A percentile compares a stretch with the other conserved stretches of the same genome.
These are phyloP conservation scores for Fonsecaea erecta DNA, from an alignment of 2,329 filamentous ascomycete genomes.

Conservation along the genomic window DNA sequence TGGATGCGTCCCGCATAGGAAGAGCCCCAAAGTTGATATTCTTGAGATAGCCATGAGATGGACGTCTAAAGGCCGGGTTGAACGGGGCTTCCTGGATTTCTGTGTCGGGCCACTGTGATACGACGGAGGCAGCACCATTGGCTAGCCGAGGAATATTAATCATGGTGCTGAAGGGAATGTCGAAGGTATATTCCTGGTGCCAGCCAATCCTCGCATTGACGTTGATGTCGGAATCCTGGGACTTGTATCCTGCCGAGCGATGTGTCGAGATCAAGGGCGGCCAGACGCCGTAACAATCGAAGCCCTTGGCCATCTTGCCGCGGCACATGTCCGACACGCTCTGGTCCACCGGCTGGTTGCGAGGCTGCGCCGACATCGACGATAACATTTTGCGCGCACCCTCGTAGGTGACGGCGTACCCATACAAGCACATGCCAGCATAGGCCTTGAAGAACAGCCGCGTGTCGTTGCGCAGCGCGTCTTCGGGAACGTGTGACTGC, in stretches of 20 bases:
- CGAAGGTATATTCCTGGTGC: constrained; percentile 18
- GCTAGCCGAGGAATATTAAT: constrained; percentile 10
- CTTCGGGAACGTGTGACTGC: neutral
- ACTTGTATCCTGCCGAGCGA: constrained; percentile 7
- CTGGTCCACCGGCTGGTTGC: neutral
- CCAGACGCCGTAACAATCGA: constrained; percentile 9
- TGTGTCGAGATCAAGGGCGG: constrained; percentile 10
- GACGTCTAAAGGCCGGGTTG: neutral
- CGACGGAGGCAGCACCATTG: neutral
- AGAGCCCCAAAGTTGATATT: neutral
- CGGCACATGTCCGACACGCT: constrained; percentile 48
- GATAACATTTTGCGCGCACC: constrained; percentile 47
- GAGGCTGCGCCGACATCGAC: constrained; percentile 34
- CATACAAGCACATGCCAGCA: constrained; percentile 45
- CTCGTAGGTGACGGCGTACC: constrained; percentile 46
- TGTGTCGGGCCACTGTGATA: constrained; percentile 1
- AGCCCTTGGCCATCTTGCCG: constrained; percentile 35
- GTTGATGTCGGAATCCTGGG: constrained; percentile 11
- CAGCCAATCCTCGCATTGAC: neutral
- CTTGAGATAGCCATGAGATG: neutral
- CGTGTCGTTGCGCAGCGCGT: constrained; percentile 33
- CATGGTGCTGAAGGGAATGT: constrained; percentile 15
- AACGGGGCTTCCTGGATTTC: neutral
- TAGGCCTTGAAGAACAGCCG: constrained; percentile 44
- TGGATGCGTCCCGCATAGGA: neutral